Conservation (phyloP, 2,329 filamentous ascomycete species). For the Incumbomyces delicatus region DNA sequence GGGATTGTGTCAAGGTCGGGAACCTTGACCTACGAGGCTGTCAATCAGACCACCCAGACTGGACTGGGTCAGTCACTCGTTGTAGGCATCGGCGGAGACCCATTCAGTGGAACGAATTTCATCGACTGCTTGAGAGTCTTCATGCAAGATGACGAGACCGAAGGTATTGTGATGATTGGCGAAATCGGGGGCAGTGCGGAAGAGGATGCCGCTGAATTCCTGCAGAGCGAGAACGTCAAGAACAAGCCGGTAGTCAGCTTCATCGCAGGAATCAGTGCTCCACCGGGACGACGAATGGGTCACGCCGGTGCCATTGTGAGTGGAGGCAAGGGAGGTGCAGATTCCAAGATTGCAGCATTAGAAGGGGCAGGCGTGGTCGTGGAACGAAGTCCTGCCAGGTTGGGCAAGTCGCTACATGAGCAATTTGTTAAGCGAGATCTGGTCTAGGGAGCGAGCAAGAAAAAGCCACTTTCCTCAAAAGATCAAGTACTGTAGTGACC, state of each 20-base stretch:
- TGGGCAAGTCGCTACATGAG: conserved; percentile 87
- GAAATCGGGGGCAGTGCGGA: conserved; percentile 97
- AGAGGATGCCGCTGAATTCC: conserved; percentile 95
- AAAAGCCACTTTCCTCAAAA: no score
- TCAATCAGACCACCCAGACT: conserved; percentile 97
- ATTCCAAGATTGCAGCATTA: conserved; percentile 94
- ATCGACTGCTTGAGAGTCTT: conserved; percentile 98
- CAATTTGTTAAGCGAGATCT: conserved; percentile 96
- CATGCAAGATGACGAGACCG: conserved; percentile 88
- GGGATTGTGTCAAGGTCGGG: conserved; percentile 97
- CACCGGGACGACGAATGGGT: conserved; percentile 93
- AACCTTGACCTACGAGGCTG: conserved; percentile 97
- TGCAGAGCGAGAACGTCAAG: conserved; percentile 80
- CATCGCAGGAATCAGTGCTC: conserved; percentile 96
- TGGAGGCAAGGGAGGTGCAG: conserved; percentile 93
- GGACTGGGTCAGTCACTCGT: conserved; percentile 97
- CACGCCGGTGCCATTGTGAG: conserved; percentile 98
- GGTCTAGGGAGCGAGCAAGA: conserved; percentile 51
- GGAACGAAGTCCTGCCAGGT: conserved; percentile 80
- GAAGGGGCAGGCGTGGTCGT: conserved; percentile 91
- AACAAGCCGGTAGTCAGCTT: conserved; percentile 97
- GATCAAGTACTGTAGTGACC: not conserved
- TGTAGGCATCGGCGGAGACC: conserved; percentile 95
- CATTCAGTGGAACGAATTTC: conserved; percentile 98
- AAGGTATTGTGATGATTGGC: conserved; percentile 99